These are phyloP conservation scores for Vinca major DNA, from an alignment of 305 asterid genomes.

Conservation along the genomic window DNA sequence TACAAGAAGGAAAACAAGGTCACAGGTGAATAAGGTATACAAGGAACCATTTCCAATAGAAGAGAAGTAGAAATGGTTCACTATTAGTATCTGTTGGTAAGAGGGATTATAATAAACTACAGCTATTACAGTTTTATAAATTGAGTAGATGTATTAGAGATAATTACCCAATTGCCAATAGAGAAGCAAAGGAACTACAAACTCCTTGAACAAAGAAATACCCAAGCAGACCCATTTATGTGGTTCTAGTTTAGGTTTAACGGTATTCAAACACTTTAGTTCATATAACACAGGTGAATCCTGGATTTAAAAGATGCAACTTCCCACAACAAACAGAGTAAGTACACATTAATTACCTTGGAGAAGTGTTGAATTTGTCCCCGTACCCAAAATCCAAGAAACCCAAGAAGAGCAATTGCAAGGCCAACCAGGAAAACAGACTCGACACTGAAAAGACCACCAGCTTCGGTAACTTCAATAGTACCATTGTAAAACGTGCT, in stretches of 20 bases:
- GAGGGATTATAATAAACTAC: not conserved
- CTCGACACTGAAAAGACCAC: slow-evolving; percentile 78
- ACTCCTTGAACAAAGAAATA: not conserved
- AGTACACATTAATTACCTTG: slow-evolving; percentile 39
- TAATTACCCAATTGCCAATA: not conserved
- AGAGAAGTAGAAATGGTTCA: not conserved
- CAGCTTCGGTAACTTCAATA: slow-evolving; percentile 78
- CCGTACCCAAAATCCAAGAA: slow-evolving; percentile 59
- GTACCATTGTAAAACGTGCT: slow-evolving; percentile 86
- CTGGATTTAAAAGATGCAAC: not conserved
- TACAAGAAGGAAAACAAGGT: not conserved
- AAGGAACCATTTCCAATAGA: too few relatives aligned
- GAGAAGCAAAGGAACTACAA: not conserved
- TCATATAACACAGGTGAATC: too few relatives aligned
- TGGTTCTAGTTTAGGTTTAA: too few relatives aligned
- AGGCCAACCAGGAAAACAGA: slow-evolving; percentile 85
- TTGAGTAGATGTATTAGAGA: not conserved
- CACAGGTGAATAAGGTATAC: not conserved
- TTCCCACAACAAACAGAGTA: not conserved
- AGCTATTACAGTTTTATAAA: too few relatives aligned
- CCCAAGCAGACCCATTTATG: not conserved
- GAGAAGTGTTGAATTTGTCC: slow-evolving; percentile 57
- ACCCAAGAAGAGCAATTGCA: slow-evolving; percentile 54
- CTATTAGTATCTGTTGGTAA: too few relatives aligned
- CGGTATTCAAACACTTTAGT: too few relatives aligned